Evolutionary conservation across 208 protist species (phyloP).

Genomic region (Crithidia sp.): DNA sequence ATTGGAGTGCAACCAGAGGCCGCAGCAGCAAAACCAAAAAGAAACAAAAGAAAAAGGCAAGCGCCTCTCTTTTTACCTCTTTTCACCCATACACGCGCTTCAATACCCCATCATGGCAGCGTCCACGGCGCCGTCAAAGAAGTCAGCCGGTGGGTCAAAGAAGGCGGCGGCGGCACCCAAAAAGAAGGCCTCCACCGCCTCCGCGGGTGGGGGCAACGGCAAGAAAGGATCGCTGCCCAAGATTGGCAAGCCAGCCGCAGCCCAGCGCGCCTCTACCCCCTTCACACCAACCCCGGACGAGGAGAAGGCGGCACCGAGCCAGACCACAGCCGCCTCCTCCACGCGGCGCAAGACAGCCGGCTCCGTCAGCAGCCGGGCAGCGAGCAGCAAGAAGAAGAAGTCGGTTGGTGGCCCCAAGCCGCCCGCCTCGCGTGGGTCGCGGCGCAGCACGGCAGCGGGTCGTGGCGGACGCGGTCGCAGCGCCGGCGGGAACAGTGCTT

Average conservation of each 20-base stretch:
- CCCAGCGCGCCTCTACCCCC: constrained; percentile 8
- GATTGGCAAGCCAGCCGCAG: constrained; percentile 7
- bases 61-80: constrained; percentile 16
- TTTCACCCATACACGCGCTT: not conserved
- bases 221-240: constrained; percentile 20
- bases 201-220: not conserved
- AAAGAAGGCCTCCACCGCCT: constrained; percentile 21
- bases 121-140: not conserved
- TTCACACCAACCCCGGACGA: not conserved
- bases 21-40: too few species aligned
- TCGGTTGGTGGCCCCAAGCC: constrained; percentile 4
- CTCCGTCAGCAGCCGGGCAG: constrained; percentile 21
- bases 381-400: constrained; percentile 22
- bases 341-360: constrained; percentile 17
- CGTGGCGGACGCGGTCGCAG: constrained; percentile 13
- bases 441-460: constrained; percentile 5
- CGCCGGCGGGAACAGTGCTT: constrained; percentile 1
- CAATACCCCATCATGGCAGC: constrained; percentile 12
- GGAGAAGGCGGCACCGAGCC: not conserved
- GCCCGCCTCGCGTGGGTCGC: constrained; percentile 1
- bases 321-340: not conserved
- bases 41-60: too few species aligned
- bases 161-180: constrained; percentile 1
- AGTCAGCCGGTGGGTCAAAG: constrained; percentile 6
- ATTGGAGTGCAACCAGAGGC: too few species aligned